Base-by-base conservation (phyloP, 768 basidiomycete species). In the Mycena polygramma region DNA sequence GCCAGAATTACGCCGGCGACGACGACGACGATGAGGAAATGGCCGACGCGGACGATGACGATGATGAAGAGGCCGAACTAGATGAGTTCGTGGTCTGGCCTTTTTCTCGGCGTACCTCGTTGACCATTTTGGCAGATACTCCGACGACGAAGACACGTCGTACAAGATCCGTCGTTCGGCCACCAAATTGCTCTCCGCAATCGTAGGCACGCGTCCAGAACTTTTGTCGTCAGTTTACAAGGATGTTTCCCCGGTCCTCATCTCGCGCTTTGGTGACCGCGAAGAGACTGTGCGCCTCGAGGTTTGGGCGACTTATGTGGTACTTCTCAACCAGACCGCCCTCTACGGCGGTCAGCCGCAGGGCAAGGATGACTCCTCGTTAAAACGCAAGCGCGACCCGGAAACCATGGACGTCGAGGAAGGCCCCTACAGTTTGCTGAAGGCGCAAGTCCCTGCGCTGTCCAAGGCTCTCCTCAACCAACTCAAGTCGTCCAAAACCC, bases 141-240 rank as follows among this genome's bases (percentile, higher is more conserved):
- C 95, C 8, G 98, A 99, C 75, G 98, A 99, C 67, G 98, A 99
- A 79, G 98, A 99, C 77, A 94, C 94, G 14, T 98, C 97, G 0
- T 99, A 98, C 88, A 98, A 98, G 81, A 95, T 98, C 66, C 92
- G 98, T 72, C 91, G 98, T 53, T 92, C 95, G 9, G 92, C 98
- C 9, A 95, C 96, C 20, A 98, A 98, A 79, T 84, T 99, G 5
- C 86, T 99, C 19, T 84, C 91, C 36, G 93, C 94, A 8, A 84
- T 98, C 57, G 91, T 99, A 66, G 90, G 89, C 15, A 99, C 97
- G 1, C 94, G 96, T 30, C 95, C 96, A 1, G 98, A 98, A 77
- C 86, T 96, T 2, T 86, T 98, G 24, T 81, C 85, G 17, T 83
- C 90, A 2, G 86, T 97, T 59, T 98, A 95, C 84, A 92, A 90